Percentiles rank a stretch among this genome's conserved stretches.
phyloP scores from a whole-genome alignment of 371 early-diverging fungal species.

The Entomophthora muscae region DNA sequence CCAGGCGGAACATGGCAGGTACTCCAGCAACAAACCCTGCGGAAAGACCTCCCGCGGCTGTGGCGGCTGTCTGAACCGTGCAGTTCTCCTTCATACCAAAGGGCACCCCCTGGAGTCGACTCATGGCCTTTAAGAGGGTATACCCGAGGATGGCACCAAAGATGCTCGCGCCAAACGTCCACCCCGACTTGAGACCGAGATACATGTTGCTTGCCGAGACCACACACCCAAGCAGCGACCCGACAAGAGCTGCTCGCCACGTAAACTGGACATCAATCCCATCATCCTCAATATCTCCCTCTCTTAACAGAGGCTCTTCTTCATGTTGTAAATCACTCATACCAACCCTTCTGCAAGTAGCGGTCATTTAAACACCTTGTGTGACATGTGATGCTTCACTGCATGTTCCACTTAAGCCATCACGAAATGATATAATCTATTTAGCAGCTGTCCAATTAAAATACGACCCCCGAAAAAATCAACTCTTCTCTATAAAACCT shows the following conservation, averaged over 20 bases:
- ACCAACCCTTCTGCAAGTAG: too few relatives aligned
- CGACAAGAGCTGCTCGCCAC: conserved; percentile 22
- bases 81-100: conserved; percentile 59
- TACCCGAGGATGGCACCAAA: conserved; percentile 49
- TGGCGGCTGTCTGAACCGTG: conserved; percentile 51
- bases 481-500: too few relatives aligned
- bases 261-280: conserved; percentile 6
- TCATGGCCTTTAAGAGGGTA: conserved; percentile 38
- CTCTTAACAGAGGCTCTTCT: too few relatives aligned
- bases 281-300: background rate
- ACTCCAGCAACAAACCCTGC: conserved; percentile 49
- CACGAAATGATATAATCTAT: too few relatives aligned
- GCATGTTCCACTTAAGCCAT: too few relatives aligned
- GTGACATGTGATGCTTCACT: too few relatives aligned
- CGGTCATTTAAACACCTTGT: too few relatives aligned
- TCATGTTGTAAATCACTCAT: too few relatives aligned
- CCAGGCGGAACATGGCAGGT: conserved; percentile 53
- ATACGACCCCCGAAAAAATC: too few relatives aligned
- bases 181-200: conserved; percentile 26
- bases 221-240: conserved; percentile 23
- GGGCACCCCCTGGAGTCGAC: conserved; percentile 15
- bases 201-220: conserved; percentile 30
- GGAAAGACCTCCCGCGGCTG: conserved; percentile 50
- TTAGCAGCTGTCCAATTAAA: too few relatives aligned
- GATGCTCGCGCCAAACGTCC: conserved; percentile 28